These are phyloP conservation scores for Lactarius quietus DNA, from an alignment of 768 basidiomycete genomes.

Conservation along the genomic window DNA sequence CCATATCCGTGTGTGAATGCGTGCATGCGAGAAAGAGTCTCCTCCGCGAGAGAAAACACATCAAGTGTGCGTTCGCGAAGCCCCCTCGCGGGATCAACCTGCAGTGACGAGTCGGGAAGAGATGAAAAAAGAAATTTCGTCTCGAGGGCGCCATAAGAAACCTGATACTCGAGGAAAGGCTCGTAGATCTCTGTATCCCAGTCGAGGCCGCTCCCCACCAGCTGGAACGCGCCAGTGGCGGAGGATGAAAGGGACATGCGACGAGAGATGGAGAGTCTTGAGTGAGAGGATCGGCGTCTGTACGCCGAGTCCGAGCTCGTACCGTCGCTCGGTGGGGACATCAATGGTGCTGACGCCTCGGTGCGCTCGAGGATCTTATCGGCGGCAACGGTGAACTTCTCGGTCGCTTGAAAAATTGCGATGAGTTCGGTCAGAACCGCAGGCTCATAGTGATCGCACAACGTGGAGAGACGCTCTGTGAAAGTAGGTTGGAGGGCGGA, in stretches of 20 bases:
- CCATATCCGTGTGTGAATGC: conserved; percentile 91
- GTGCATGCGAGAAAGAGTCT: conserved; percentile 68
- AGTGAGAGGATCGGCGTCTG: conserved; percentile 18
- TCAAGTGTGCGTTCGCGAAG: conserved; percentile 74
- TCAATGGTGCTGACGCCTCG: conserved; percentile 11
- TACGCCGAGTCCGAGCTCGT: conserved; percentile 7
- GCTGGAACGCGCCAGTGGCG: conserved; percentile 7
- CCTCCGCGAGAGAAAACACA: conserved; percentile 75
- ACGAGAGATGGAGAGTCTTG: conserved; percentile 31
- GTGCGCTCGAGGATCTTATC: conserved; percentile 76
- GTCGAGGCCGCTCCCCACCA: conserved; percentile 34
- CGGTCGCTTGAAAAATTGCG: conserved; percentile 63
- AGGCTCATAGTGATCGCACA: conserved; percentile 64
- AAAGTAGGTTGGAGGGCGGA: conserved; percentile 79
- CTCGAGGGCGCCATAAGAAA: conserved; percentile 80
- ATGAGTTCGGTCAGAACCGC: conserved; percentile 68
- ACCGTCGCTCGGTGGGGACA: conserved; percentile 28
- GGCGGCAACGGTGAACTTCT: conserved; percentile 73
- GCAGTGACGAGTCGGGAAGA: conserved; percentile 42
- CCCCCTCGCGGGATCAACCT: conserved; percentile 53
- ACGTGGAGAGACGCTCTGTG: conserved; percentile 67
- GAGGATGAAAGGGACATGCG: conserved; percentile 30
- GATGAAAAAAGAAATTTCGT: conserved; percentile 59
- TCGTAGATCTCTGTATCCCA: conserved; percentile 95
- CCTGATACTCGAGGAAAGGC: conserved; percentile 89